Percentiles rank a stretch among this genome's conserved stretches.
Conservation (phyloP, 108 stramenopile species). For the Fistulifera solaris region DNA sequence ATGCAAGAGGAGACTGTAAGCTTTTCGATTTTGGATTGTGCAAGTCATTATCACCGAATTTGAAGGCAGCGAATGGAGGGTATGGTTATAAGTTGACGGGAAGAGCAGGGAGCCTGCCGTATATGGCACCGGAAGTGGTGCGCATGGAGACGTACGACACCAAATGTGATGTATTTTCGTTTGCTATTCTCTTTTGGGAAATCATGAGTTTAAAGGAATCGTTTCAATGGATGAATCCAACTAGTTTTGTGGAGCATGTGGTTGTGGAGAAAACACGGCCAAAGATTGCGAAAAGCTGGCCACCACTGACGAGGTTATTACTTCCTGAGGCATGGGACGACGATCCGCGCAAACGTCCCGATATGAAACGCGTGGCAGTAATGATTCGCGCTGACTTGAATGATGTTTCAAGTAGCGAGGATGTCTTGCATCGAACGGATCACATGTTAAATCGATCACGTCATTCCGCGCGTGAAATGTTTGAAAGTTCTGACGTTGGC, state of each 20-base stretch:
- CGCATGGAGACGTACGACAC: slow-evolving; percentile 40
- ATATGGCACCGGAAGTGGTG: slow-evolving; percentile 60
- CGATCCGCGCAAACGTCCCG: slow-evolving; percentile 23
- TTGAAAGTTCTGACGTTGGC: too few species aligned
- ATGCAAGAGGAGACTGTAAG: slow-evolving; percentile 37
- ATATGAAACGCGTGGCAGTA: slow-evolving; percentile 23
- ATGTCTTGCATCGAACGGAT: slow-evolving; percentile 18
- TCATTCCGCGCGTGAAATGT: slow-evolving; percentile 1
- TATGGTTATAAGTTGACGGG: slow-evolving; percentile 28
- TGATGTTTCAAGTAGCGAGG: slow-evolving; percentile 12
- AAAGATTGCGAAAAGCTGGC: slow-evolving; percentile 10
- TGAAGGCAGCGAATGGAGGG: slow-evolving; percentile 15
- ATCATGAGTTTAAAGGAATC: slow-evolving; percentile 20
- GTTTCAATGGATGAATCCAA: slow-evolving; percentile 13
- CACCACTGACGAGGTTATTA: slow-evolving; percentile 18
- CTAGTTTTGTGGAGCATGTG: slow-evolving; percentile 18
- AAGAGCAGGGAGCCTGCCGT: slow-evolving; percentile 22
- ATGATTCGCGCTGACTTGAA: slow-evolving; percentile 30
- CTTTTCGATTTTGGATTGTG: slow-evolving; percentile 45
- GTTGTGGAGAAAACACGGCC: slow-evolving; percentile 10
- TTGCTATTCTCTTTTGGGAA: slow-evolving; percentile 58
- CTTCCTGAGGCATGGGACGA: slow-evolving; percentile 29
- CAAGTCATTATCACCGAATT: slow-evolving; percentile 12
- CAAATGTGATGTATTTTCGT: slow-evolving; percentile 61
- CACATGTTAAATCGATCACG: slow-evolving; percentile 27